phyloP scores from a whole-genome alignment of 2,329 filamentous ascomycete genomes.

The Cladosporium colombiae region DNA sequence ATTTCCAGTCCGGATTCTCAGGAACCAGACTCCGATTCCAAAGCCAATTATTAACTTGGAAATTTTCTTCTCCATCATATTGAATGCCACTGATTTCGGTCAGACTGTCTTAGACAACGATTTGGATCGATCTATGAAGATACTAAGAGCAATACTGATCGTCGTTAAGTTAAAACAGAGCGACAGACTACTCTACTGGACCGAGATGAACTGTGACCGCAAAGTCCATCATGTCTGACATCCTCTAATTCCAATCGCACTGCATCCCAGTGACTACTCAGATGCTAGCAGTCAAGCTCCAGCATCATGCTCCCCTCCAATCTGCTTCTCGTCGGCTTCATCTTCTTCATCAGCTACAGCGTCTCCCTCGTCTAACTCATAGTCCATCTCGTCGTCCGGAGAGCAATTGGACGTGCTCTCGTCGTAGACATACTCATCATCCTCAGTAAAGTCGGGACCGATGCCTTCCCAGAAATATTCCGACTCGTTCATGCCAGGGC shows the following conservation, averaged over 20 bases:
- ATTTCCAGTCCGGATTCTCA: too few relatives aligned
- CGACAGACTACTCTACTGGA: neutral
- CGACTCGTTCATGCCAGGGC: slow-evolving; percentile 26
- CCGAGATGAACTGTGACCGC: neutral
- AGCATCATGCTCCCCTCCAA: neutral
- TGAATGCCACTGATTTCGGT: neutral
- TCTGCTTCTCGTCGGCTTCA: neutral
- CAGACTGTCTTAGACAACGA: neutral
- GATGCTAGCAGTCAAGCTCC: too few relatives aligned
- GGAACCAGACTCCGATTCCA: too few relatives aligned
- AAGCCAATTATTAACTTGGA: too few relatives aligned
- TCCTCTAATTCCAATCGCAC: neutral
- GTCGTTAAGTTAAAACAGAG: neutral
- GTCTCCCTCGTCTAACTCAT: neutral
- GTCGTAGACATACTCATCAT: neutral
- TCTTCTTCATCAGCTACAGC: neutral
- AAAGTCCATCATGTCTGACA: neutral
- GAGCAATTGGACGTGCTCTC: neutral
- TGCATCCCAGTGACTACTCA: too few relatives aligned
- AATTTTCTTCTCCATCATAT: too few relatives aligned
- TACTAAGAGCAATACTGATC: neutral
- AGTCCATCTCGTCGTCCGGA: neutral
- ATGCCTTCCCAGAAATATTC: too few relatives aligned
- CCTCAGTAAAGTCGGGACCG: neutral
- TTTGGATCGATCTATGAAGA: neutral